These are phyloP conservation scores for Dendrothele bispora DNA, from an alignment of 768 basidiomycete genomes.

Conservation along the genomic window DNA sequence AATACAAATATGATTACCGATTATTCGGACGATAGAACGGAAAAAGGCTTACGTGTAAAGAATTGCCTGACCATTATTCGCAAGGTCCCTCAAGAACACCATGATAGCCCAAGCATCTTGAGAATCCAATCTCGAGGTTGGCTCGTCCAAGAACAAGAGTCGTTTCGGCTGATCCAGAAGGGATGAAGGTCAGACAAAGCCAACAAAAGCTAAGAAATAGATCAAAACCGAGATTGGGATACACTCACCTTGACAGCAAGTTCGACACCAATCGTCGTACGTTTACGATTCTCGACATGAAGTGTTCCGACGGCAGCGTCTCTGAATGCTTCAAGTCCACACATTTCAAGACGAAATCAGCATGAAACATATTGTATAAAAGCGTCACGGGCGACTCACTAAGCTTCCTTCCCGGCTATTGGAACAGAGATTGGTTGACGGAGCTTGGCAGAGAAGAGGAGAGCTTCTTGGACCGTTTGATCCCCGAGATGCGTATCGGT, in stretches of 20 bases:
- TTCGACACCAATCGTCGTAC: constrained; percentile 86
- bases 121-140: constrained; percentile 80
- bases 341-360: constrained; percentile 37
- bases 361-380: background rate
- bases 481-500: constrained; percentile 77
- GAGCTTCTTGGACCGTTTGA: constrained; percentile 77
- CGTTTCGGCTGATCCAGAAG: too few species aligned
- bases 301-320: constrained; percentile 71
- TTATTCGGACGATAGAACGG: background rate
- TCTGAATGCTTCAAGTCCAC: constrained; percentile 62
- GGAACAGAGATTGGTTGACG: constrained; percentile 72
- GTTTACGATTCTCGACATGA: constrained; percentile 72
- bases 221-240: too few species aligned
- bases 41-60: constrained; percentile 72
- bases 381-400: constrained; percentile 49
- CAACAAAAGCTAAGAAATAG: too few species aligned
- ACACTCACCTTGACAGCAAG: constrained; percentile 89
- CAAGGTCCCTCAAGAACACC: constrained; percentile 71
- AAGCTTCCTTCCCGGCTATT: constrained; percentile 70
- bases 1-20: background rate
- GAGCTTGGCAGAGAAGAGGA: constrained; percentile 76
- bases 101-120: constrained; percentile 87
- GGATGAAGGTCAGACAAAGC: too few species aligned
- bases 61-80: constrained; percentile 82
- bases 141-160: constrained; percentile 86